Conservation (phyloP, 2,329 filamentous ascomycete genomes). For the Diaporthe vexans region DNA sequence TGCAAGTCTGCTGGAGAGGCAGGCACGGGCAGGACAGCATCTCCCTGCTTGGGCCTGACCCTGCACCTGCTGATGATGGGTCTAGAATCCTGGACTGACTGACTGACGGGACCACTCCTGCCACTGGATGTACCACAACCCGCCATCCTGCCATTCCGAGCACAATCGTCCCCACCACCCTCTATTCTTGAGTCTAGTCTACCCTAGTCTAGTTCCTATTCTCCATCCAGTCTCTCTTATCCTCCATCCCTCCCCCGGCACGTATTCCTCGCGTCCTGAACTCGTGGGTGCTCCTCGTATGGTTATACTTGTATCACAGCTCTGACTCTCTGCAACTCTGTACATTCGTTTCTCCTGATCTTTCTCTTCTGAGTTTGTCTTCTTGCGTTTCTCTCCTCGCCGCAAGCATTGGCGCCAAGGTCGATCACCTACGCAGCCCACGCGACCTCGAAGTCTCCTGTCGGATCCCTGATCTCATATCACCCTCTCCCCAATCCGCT, state of each 20-base stretch:
- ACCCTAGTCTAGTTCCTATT: background rate
- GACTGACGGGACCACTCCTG: conserved; percentile 19
- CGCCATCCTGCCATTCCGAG: too few relatives aligned
- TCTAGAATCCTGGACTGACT: background rate
- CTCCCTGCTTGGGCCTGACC: conserved; percentile 6
- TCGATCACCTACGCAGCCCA: conserved; percentile 10
- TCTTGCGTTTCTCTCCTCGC: conserved; percentile 6
- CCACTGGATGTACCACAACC: background rate
- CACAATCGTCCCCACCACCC: conserved; percentile 20
- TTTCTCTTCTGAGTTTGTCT: background rate
- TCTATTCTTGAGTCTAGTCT: conserved; percentile 9
- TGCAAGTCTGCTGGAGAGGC: too few relatives aligned
- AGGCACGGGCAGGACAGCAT: background rate
- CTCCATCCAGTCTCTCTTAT: background rate
- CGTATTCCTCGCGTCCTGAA: background rate
- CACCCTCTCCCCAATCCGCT: background rate
- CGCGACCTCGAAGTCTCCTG: conserved; percentile 3
- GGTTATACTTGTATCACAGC: conserved; percentile 25
- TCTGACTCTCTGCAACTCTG: conserved; percentile 14
- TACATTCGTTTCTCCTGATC: conserved; percentile 28
- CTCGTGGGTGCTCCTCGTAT: background rate
- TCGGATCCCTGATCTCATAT: conserved; percentile 19
- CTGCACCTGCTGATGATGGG: background rate
- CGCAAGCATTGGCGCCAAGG: conserved; percentile 24
- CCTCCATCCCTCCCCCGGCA: conserved; percentile 1